phyloP scores from a whole-genome alignment of 2,329 filamentous ascomycete genomes.

The Diaporthe sp. region DNA sequence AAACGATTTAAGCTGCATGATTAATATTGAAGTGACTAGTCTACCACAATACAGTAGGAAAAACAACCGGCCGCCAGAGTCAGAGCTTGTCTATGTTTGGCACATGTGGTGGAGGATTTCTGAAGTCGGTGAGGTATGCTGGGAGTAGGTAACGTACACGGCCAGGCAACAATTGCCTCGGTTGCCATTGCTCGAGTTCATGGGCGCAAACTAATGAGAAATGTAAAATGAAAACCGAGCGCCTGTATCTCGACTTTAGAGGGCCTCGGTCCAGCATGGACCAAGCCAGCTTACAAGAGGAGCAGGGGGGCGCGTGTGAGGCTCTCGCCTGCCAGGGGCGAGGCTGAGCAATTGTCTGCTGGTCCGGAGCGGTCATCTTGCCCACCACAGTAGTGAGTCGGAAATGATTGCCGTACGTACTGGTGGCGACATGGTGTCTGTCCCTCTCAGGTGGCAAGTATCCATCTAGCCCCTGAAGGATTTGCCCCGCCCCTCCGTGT shows the following conservation, averaged over 20 bases:
- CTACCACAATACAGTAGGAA: conserved; percentile 1
- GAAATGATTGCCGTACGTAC: conserved; percentile 42
- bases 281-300: not conserved
- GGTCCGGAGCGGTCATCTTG: conserved; percentile 43
- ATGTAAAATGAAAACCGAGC: not conserved
- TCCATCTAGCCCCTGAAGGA: not conserved
- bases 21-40: conserved; percentile 17
- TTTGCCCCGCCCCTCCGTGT: conserved; percentile 6
- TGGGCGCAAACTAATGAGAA: not conserved
- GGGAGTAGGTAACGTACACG: conserved; percentile 40
- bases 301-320: not conserved
- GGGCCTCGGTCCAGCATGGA: not conserved
- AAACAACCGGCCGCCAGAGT: not conserved
- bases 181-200: not conserved
- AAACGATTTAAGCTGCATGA: not conserved
- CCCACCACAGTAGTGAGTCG: conserved; percentile 42
- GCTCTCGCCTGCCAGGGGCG: conserved; percentile 12
- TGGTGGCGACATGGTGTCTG: conserved; percentile 39
- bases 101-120: not conserved
- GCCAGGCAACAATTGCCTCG: conserved; percentile 36
- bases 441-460: not conserved
- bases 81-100: not conserved
- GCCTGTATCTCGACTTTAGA: not conserved
- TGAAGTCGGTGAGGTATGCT: conserved; percentile 32
- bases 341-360: conserved; percentile 38